These are phyloP conservation scores for Aspergillus pseudoterreus DNA, from an alignment of 2,329 filamentous ascomycete genomes.

Conservation along the genomic window DNA sequence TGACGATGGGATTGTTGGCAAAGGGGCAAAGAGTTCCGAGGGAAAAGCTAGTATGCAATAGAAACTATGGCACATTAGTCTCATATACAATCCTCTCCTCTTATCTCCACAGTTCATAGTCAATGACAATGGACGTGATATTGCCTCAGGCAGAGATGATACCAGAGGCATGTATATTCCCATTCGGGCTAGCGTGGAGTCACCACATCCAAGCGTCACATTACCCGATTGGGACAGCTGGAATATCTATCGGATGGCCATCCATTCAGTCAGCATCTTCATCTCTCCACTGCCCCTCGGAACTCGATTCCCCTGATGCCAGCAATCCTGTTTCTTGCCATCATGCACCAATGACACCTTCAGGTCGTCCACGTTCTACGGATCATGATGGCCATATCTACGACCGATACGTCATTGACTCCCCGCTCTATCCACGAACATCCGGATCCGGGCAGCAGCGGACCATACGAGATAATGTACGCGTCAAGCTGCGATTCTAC, in stretches of 20 bases:
- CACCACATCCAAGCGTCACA: not conserved
- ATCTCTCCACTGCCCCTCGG: not conserved
- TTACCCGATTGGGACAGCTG: not conserved
- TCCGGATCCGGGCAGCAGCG: not conserved
- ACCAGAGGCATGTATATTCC: too few species aligned
- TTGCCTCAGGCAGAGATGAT: too few species aligned
- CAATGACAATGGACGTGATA: too few species aligned
- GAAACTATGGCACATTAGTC: too few species aligned
- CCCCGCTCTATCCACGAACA: not conserved
- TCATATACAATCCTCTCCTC: too few species aligned
- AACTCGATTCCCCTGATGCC: not conserved
- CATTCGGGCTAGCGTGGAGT: not conserved
- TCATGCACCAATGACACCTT: not conserved
- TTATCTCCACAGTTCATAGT: too few species aligned
- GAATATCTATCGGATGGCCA: not conserved
- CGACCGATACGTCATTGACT: not conserved
- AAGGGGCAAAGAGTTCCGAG: not conserved
- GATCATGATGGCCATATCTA: not conserved
- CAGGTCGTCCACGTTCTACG: not conserved
- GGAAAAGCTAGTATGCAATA: too few species aligned
- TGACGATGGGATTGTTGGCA: not conserved
- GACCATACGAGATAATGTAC: not conserved
- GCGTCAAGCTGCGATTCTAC: not conserved
- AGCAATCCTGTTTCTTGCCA: not conserved
- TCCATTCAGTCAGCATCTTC: too few species aligned